A percentile compares a stretch with the other conserved stretches of the same genome.
phyloP scores from a whole-genome alignment of 306 rosid species.

The Acacia acuminata region DNA sequence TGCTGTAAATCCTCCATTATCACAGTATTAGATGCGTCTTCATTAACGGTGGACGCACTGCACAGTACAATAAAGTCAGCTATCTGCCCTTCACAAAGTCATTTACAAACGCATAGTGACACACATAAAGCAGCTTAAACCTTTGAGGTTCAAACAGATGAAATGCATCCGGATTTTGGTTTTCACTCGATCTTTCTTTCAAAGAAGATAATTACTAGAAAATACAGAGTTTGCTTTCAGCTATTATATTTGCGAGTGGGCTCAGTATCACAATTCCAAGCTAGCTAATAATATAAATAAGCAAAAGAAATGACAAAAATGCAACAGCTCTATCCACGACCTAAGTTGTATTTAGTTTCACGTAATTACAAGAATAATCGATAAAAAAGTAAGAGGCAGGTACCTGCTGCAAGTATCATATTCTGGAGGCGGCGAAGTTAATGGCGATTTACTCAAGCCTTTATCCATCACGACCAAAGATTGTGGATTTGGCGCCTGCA shows the following conservation, averaged over 20 bases:
- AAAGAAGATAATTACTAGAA: neutral
- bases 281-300: neutral
- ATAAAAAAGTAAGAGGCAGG: neutral
- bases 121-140: neutral
- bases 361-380: neutral
- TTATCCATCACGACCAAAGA: neutral
- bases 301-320: neutral
- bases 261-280: neutral
- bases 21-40: conserved; percentile 14
- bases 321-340: neutral
- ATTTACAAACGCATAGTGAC: neutral
- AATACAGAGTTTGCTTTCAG: neutral
- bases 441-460: neutral
- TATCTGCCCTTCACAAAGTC: neutral
- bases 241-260: neutral
- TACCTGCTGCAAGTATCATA: conserved; percentile 38
- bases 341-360: neutral
- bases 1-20: conserved; percentile 41
- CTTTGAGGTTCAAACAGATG: neutral
- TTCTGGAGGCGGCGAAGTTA: conserved; percentile 19
- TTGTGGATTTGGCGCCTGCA: conserved; percentile 11
- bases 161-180: neutral
- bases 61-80: conserved; percentile 11
- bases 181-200: neutral
- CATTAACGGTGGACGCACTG: conserved; percentile 18